Evolutionary conservation across 805 yeast genomes (phyloP).

Genomic region (Saturnispora zaruensis): DNA sequence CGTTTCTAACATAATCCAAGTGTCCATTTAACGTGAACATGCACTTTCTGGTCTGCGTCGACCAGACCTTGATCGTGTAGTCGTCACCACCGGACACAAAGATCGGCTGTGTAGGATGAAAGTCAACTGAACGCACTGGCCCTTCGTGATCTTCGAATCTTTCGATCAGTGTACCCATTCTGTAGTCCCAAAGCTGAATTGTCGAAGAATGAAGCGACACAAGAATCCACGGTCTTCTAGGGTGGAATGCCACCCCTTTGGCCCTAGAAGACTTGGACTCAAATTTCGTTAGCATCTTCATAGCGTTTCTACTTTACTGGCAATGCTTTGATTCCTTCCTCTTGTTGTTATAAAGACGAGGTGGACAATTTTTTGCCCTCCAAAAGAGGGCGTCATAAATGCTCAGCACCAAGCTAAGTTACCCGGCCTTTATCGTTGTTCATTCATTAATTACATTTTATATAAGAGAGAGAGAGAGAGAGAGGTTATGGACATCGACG

Average conservation of each 20-base stretch:
- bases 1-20: constrained; percentile 91
- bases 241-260: constrained; percentile 96
- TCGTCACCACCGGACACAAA: constrained; percentile 98
- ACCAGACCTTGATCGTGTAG: constrained; percentile 92
- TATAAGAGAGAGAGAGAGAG: not conserved
- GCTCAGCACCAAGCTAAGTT: not conserved
- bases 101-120: constrained; percentile 97
- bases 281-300: constrained; percentile 42
- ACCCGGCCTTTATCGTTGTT: not conserved
- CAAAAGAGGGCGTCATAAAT: not conserved
- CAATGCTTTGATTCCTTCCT: not conserved
- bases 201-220: constrained; percentile 95
- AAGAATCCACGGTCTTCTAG: constrained; percentile 94
- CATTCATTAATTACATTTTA: not conserved
- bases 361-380: constrained; percentile 1
- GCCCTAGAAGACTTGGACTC: constrained; percentile 88
- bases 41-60: constrained; percentile 82
- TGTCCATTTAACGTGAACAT: constrained; percentile 89
- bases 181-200: constrained; percentile 98
- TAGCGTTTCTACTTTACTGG: constrained; percentile 19
- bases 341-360: not conserved
- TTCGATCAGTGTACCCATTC: constrained; percentile 97
- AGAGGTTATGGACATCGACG: not conserved
- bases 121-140: constrained; percentile 90
- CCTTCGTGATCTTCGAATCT: constrained; percentile 98